Percentiles rank a stretch among this genome's conserved stretches.
Conservation (phyloP, 2,329 filamentous ascomycete genomes). For the Didymella glomerata region DNA sequence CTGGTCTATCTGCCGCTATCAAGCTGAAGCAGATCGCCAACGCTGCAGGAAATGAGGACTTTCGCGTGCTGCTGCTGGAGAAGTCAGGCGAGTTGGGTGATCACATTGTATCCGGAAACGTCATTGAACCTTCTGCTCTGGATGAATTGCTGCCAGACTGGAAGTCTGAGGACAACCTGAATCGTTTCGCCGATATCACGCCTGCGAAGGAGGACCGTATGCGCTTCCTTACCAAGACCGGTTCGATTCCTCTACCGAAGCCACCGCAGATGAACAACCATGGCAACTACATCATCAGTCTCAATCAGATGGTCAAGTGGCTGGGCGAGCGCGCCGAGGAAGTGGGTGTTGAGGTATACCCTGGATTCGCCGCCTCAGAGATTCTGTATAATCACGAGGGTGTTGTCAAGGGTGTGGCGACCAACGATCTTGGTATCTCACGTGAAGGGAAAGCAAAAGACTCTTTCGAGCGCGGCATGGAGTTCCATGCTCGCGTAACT, state of each 20-base stretch:
- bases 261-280: slow-evolving; percentile 98
- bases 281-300: slow-evolving; percentile 95
- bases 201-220: slow-evolving; percentile 85
- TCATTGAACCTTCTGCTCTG: slow-evolving; percentile 87
- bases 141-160: slow-evolving; percentile 93
- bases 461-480: slow-evolving; percentile 95
- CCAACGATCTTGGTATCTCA: slow-evolving; percentile 88
- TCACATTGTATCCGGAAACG: slow-evolving; percentile 94
- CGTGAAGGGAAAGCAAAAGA: slow-evolving; percentile 86
- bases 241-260: slow-evolving; percentile 79
- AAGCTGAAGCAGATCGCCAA: slow-evolving; percentile 94
- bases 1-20: slow-evolving; percentile 91
- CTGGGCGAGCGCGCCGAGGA: slow-evolving; percentile 96
- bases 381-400: slow-evolving; percentile 87
- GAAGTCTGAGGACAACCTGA: slow-evolving; percentile 87
- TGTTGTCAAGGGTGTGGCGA: slow-evolving; percentile 91
- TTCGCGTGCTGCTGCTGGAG: slow-evolving; percentile 89
- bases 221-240: slow-evolving; percentile 88
- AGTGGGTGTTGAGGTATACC: slow-evolving; percentile 92
- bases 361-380: slow-evolving; percentile 94
- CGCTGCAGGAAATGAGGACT: slow-evolving; percentile 93
- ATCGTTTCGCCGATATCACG: slow-evolving; percentile 86
- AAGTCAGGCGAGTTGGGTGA: slow-evolving; percentile 95
- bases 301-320: slow-evolving; percentile 97
- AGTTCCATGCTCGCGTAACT: slow-evolving; percentile 92